Conservation (phyloP, 768 basidiomycete species). For the Hericium coralloides region DNA sequence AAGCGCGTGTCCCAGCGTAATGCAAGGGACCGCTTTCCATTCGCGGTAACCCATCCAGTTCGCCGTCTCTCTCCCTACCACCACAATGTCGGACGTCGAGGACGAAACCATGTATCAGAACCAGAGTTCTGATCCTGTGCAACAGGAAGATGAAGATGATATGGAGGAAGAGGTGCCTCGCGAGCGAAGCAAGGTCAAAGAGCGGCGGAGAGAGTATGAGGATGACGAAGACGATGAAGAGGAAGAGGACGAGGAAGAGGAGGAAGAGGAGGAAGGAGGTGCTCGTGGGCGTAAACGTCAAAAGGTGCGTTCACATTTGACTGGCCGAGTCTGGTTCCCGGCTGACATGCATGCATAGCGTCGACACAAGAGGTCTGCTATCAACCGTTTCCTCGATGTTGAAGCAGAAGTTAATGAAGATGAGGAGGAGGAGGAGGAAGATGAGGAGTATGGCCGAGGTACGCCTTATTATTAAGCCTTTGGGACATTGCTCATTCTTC, state of each 20-base stretch:
- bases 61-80: constrained; percentile 18
- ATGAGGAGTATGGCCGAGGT: constrained; percentile 56
- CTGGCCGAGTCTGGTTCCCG: not conserved
- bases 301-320: constrained; percentile 36
- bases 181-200: constrained; percentile 29
- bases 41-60: not conserved
- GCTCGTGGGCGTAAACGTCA: constrained; percentile 47
- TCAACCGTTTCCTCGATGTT: constrained; percentile 87
- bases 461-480: constrained; percentile 12
- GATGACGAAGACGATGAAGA: constrained; percentile 33
- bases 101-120: constrained; percentile 27
- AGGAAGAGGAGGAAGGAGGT: constrained; percentile 31
- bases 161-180: constrained; percentile 24
- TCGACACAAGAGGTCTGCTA: constrained; percentile 54
- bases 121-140: constrained; percentile 20
- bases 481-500: constrained; percentile 5
- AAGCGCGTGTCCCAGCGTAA: too few relatives aligned
- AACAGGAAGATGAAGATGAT: constrained; percentile 22
- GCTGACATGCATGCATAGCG: constrained; percentile 29
- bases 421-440: constrained; percentile 89
- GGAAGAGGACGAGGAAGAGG: constrained; percentile 29
- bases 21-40: too few relatives aligned
- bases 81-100: constrained; percentile 36
- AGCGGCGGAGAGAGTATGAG: constrained; percentile 27
- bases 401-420: constrained; percentile 97